These are phyloP conservation scores for Exophiala spinifera DNA, from an alignment of 2,329 filamentous ascomycete species.

Conservation along the genomic window DNA sequence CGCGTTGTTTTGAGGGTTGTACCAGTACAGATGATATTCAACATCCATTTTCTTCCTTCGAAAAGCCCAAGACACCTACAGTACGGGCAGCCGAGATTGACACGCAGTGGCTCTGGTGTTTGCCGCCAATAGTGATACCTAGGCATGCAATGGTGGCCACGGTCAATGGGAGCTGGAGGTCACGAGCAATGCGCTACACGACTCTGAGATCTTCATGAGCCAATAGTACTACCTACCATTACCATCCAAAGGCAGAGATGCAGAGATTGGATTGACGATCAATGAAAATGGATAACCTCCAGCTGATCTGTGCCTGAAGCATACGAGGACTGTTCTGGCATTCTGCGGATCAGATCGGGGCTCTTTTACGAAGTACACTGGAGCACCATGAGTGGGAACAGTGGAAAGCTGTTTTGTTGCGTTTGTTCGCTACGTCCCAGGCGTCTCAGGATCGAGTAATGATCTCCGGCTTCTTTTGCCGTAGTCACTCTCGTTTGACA, in stretches of 20 bases:
- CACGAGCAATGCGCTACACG: not conserved
- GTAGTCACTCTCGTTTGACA: constrained; percentile 9
- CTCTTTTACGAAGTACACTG: not conserved
- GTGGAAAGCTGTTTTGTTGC: not conserved
- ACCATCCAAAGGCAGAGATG: too few relatives aligned
- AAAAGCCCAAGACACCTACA: not conserved
- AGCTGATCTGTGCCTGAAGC: not conserved
- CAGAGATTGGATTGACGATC: not conserved
- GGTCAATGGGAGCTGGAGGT: not conserved
- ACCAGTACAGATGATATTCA: constrained; percentile 7
- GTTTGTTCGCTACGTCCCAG: too few relatives aligned
- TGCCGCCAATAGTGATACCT: not conserved
- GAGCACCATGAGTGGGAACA: not conserved
- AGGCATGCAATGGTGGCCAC: not conserved
- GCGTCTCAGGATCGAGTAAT: too few relatives aligned
- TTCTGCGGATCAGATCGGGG: not conserved
- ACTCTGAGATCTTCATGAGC: too few relatives aligned
- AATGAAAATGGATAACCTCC: not conserved
- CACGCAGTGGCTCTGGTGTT: not conserved
- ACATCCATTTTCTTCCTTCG: not conserved
- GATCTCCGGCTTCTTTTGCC: not conserved
- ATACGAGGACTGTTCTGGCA: not conserved
- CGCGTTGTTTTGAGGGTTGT: not conserved
- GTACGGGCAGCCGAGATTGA: too few relatives aligned
- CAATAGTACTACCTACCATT: too few relatives aligned